Conservation (phyloP, 2,329 filamentous ascomycete species). For the Elsinoe australis region DNA sequence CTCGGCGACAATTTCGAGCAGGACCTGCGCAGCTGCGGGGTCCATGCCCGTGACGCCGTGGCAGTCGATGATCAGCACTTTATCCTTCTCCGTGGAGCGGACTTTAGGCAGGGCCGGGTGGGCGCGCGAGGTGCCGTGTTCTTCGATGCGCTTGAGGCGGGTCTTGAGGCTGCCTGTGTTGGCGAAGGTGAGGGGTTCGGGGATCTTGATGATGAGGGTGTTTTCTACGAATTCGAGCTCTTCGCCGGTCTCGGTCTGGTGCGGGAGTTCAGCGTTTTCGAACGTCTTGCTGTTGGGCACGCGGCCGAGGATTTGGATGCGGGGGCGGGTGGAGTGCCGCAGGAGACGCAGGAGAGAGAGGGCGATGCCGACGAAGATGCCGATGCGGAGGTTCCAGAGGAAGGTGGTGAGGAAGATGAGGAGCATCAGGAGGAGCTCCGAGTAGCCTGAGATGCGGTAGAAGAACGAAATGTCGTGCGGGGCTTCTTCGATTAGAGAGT, state of each 20-base stretch:
- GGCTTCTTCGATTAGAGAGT: conserved; percentile 88
- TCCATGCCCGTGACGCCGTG: conserved; percentile 95
- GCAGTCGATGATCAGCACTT: conserved; percentile 92
- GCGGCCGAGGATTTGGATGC: conserved; percentile 92
- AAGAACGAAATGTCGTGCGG: conserved; percentile 92
- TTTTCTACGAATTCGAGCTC: conserved; percentile 80
- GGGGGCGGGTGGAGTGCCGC: conserved; percentile 79
- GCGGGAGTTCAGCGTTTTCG: conserved; percentile 69
- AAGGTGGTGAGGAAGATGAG: conserved; percentile 88
- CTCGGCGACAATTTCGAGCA: conserved; percentile 75
- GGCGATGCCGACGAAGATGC: conserved; percentile 89
- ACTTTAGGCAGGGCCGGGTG: conserved; percentile 83
- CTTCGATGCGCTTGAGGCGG: conserved; percentile 71
- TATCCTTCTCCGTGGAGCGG: conserved; percentile 69
- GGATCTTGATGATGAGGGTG: conserved; percentile 93
- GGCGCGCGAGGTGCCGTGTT: conserved; percentile 76
- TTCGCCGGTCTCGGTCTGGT: conserved; percentile 20
- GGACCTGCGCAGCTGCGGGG: conserved; percentile 83
- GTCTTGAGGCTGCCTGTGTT: conserved; percentile 82
- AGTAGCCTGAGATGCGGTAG: conserved; percentile 73
- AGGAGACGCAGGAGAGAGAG: conserved; percentile 85
- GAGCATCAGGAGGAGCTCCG: conserved; percentile 77
- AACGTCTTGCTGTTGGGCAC: conserved; percentile 73
- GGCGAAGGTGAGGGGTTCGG: conserved; percentile 90
- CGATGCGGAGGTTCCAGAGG: conserved; percentile 87